A percentile compares a stretch with the other conserved stretches of the same genome.
Evolutionary conservation across 805 yeast species (phyloP).

Genomic region (Tetrapisispora nanseiensis): DNA sequence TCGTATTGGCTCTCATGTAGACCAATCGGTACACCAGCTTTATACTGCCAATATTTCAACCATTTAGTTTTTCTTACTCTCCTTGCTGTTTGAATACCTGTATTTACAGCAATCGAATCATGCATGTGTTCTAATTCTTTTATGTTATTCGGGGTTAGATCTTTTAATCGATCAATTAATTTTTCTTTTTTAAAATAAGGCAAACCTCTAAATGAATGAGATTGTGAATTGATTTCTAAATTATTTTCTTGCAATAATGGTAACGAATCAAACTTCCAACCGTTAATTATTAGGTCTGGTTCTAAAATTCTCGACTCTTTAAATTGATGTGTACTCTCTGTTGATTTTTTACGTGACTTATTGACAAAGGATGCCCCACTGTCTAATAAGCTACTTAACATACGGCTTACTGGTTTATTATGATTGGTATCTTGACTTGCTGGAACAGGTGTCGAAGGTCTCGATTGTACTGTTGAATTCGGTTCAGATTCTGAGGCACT

Average conservation of each 20-base stretch:
- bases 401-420: conserved; percentile 15
- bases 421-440: not conserved
- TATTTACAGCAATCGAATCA: conserved; percentile 38
- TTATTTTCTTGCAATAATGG: conserved; percentile 19
- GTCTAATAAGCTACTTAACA: conserved; percentile 18
- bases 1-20: conserved; percentile 18
- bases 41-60: conserved; percentile 39
- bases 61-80: conserved; percentile 37
- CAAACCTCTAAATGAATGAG: conserved; percentile 33
- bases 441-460: conserved; percentile 2
- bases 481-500: not conserved
- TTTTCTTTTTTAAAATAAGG: conserved; percentile 32
- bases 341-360: conserved; percentile 5
- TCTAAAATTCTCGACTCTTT: conserved; percentile 3
- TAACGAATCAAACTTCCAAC: conserved; percentile 28
- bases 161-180: conserved; percentile 22
- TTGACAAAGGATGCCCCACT: conserved; percentile 1
- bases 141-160: conserved; percentile 30
- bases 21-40: conserved; percentile 33
- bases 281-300: conserved; percentile 18
- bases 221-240: conserved; percentile 6
- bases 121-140: conserved; percentile 42
- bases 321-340: not conserved
- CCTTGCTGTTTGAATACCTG: conserved; percentile 35
- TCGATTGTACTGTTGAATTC: not conserved